A percentile compares a stretch with the other conserved stretches of the same genome.
These are phyloP conservation scores for Notholithocarpus densiflorus DNA, from an alignment of 306 rosid species.

Conservation along the genomic window DNA sequence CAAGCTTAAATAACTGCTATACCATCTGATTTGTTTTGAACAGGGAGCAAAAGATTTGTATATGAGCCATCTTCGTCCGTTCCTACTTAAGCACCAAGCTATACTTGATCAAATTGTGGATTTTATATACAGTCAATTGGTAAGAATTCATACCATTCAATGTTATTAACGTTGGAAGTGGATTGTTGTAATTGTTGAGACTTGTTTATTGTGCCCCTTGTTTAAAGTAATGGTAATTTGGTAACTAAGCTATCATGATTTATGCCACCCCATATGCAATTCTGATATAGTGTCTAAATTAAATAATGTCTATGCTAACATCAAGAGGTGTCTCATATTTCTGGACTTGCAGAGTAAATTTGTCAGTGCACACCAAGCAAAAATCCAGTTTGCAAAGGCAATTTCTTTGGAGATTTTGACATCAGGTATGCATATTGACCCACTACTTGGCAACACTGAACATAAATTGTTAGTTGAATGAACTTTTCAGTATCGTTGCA, in stretches of 20 bases:
- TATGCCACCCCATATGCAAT: no score
- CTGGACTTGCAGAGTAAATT: constrained; percentile 39
- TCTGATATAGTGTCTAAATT: no score
- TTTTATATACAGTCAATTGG: constrained; percentile 35
- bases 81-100: constrained; percentile 49
- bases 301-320: no score
- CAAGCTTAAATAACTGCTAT: not conserved
- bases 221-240: no score
- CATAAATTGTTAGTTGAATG: not conserved
- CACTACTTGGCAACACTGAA: not conserved
- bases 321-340: not conserved
- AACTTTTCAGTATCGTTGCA: not conserved
- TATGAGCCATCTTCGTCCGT: constrained; percentile 46
- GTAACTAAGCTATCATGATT: no score
- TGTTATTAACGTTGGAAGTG: not conserved
- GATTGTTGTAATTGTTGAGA: not conserved
- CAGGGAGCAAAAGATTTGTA: constrained; percentile 55
- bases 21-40: not conserved
- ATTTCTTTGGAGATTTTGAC: constrained; percentile 20
- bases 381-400: constrained; percentile 38
- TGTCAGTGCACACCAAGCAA: constrained; percentile 40
- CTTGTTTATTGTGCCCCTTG: not conserved
- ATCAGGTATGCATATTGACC: constrained; percentile 32
- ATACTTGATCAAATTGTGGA: constrained; percentile 42
- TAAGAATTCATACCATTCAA: constrained; percentile 23